Conservation (phyloP, 495 filamentous ascomycete species). For the Podospora anserina region DNA sequence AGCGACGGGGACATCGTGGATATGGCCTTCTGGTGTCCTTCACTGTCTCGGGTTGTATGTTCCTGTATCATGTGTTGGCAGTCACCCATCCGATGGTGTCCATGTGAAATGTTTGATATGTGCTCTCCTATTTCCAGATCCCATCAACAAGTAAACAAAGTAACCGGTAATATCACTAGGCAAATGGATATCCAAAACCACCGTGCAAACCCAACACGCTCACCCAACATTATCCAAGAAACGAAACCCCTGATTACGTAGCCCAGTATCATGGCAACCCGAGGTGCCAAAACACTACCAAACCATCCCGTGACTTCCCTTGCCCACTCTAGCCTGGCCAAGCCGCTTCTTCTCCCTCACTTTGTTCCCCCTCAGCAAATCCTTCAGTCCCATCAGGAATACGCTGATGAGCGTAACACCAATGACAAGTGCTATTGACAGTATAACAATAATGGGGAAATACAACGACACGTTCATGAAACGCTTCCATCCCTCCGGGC, state of each 20-base stretch:
- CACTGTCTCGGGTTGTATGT: no score
- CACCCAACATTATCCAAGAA: background rate
- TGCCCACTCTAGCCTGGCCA: conserved; percentile 12
- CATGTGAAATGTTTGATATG: no score
- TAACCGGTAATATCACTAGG: background rate
- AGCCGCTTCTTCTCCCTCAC: conserved; percentile 24
- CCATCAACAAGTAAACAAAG: background rate
- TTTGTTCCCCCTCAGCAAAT: conserved; percentile 19
- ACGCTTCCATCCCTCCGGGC: conserved; percentile 13
- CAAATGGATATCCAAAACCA: background rate
- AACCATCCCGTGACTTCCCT: conserved; percentile 31
- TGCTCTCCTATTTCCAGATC: background rate
- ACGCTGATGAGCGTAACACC: conserved; percentile 12
- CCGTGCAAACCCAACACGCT: background rate
- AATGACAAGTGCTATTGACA: conserved; percentile 25
- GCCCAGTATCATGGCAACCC: no score
- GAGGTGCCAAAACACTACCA: conserved; percentile 18
- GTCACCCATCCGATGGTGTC: no score
- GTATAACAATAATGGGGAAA: conserved; percentile 30
- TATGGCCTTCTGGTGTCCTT: no score
- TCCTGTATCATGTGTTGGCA: no score
- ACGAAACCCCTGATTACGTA: no score
- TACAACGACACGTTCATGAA: conserved; percentile 26
- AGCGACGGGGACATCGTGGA: no score
- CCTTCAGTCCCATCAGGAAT: conserved; percentile 22